A percentile compares a stretch with the other conserved stretches of the same genome.
phyloP scores from a whole-genome alignment of 2,329 filamentous ascomycete genomes.

The Fusarium tupiense region DNA sequence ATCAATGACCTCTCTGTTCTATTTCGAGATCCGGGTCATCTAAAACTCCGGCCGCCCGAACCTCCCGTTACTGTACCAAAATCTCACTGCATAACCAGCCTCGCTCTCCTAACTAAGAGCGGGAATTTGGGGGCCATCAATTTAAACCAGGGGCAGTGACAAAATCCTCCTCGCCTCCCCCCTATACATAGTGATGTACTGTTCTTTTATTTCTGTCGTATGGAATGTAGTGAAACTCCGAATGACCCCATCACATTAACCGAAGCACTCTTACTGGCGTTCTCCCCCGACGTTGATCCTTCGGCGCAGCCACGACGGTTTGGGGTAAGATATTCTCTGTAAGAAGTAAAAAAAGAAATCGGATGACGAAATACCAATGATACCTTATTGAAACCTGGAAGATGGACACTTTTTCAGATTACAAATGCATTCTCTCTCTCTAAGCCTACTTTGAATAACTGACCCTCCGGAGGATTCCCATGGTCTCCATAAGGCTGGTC shows the following conservation, averaged over 20 bases:
- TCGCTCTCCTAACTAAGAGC: not conserved
- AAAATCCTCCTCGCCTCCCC: not conserved
- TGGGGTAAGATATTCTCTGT: not conserved
- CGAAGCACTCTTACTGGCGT: not conserved
- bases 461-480: not conserved
- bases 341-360: not conserved
- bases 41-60: not conserved
- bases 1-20: not conserved
- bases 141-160: not conserved
- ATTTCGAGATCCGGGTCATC: not conserved
- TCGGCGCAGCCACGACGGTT: not conserved
- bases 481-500: not conserved
- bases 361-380: not conserved
- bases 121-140: not conserved
- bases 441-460: not conserved
- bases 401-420: not conserved
- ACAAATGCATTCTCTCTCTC: not conserved
- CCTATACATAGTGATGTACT: accelerated
- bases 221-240: not conserved
- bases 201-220: not conserved
- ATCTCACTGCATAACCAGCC: not conserved
- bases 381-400: not conserved
- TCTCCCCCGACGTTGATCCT: not conserved
- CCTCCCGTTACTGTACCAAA: not conserved
- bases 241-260: not conserved